Evolutionary conservation across 768 basidiomycete genomes (phyloP).

Genomic region (Hysterangium stoloniferum): DNA sequence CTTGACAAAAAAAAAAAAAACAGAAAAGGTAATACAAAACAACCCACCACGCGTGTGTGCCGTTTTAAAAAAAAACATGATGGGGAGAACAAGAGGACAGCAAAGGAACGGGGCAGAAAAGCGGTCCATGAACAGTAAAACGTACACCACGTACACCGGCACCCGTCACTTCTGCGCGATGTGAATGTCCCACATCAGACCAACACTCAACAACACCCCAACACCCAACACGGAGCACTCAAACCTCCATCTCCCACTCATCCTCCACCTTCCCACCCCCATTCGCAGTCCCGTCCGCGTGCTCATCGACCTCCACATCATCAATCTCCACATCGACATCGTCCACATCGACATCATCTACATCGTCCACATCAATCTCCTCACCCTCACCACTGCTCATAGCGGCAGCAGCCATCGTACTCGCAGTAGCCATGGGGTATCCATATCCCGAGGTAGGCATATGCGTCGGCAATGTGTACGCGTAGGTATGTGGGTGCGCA

Average conservation of each 20-base stretch:
- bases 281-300: background rate
- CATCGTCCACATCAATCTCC: background rate
- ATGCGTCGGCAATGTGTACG: background rate
- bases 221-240: background rate
- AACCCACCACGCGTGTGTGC: too few relatives aligned
- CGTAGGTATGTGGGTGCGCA: background rate
- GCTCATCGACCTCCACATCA: background rate
- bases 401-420: background rate
- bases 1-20: too few relatives aligned
- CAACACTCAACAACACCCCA: too few relatives aligned
- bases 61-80: too few relatives aligned
- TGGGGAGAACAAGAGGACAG: too few relatives aligned
- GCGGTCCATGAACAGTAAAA: too few relatives aligned
- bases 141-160: too few relatives aligned
- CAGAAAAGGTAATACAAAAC: too few relatives aligned
- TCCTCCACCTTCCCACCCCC: conserved; percentile 2
- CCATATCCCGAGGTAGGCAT: background rate
- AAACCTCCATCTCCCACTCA: conserved; percentile 11
- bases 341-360: background rate
- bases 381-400: background rate
- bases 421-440: background rate
- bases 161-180: too few relatives aligned
- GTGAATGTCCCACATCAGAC: too few relatives aligned
- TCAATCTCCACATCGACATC: background rate
- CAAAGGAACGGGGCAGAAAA: too few relatives aligned